Percentiles rank a stretch among this genome's conserved stretches.
These are phyloP conservation scores for Nitzschia sp. DNA, from an alignment of 108 stramenopile genomes.

Conservation along the genomic window DNA sequence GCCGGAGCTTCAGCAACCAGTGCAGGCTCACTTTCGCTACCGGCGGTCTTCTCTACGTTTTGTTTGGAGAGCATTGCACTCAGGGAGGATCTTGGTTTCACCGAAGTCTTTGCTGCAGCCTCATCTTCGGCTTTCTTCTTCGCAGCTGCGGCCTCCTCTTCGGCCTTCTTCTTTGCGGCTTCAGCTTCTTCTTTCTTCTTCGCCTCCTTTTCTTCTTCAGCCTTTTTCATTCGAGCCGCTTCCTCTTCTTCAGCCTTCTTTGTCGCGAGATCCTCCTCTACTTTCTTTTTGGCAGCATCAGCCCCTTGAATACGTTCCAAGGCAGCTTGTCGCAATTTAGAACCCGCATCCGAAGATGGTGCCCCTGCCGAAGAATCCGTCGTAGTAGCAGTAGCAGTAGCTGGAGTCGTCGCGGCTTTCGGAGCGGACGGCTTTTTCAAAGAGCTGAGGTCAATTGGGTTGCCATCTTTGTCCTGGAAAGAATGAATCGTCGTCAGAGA, in stretches of 20 bases:
- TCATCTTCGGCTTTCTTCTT: conserved; percentile 13
- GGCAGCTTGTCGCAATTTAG: conserved; percentile 63
- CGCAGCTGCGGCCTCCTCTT: conserved; percentile 1
- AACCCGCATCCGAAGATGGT: conserved; percentile 46
- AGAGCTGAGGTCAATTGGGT: conserved; percentile 53
- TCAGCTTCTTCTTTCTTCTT: conserved; percentile 22
- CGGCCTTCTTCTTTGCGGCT: conserved; percentile 19
- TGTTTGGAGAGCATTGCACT: neutral
- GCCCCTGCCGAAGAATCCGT: conserved; percentile 11
- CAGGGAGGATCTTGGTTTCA: neutral
- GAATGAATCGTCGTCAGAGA: neutral
- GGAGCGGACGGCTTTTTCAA: conserved; percentile 16
- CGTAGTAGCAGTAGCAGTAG: conserved; percentile 18
- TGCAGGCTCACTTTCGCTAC: neutral
- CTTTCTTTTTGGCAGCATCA: conserved; percentile 9
- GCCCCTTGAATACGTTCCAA: conserved; percentile 55
- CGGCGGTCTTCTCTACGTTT: neutral
- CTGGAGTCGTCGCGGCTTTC: conserved; percentile 24
- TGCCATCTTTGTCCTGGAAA: conserved; percentile 59
- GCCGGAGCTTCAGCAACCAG: neutral
- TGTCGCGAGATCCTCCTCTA: neutral
- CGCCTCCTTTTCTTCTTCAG: conserved; percentile 16
- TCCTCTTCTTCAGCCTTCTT: conserved; percentile 7
- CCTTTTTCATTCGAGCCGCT: conserved; percentile 17
- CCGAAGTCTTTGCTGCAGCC: neutral